Evolutionary conservation across 257 asterid species (phyloP).

Genomic region (Knoxia roxburghii): DNA sequence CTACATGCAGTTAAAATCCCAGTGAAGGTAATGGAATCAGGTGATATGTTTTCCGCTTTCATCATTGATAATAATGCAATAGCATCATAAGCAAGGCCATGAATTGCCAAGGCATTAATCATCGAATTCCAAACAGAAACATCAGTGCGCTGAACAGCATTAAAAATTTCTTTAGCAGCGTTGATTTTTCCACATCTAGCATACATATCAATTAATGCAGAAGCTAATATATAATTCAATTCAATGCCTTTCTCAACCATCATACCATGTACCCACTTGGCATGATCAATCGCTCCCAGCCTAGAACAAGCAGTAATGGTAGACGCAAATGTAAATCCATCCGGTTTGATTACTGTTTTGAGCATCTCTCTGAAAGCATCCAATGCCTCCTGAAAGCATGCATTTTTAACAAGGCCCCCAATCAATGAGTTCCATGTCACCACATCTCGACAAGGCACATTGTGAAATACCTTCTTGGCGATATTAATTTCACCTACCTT

Average conservation of each 20-base stretch:
- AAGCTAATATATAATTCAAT: conserved; percentile 53
- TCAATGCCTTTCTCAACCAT: conserved; percentile 48
- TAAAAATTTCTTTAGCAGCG: conserved; percentile 50
- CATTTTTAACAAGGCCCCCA: conserved; percentile 59
- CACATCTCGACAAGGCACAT: conserved; percentile 48
- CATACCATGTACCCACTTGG: conserved; percentile 60
- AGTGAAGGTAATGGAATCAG: conserved; percentile 61
- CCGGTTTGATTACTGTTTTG: conserved; percentile 42
- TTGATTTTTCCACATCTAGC: conserved; percentile 74
- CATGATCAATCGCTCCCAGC: conserved; percentile 63
- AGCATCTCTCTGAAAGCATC: conserved; percentile 52
- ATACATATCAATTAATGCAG: conserved; percentile 79
- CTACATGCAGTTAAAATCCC: conserved; percentile 65
- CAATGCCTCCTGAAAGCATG: conserved; percentile 44
- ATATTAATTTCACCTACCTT: conserved; percentile 47
- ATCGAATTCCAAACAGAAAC: conserved; percentile 73
- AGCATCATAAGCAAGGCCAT: conserved; percentile 68
- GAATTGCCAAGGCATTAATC: conserved; percentile 63
- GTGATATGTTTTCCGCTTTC: conserved; percentile 41
- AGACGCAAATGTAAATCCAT: conserved; percentile 65
- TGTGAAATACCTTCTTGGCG: conserved; percentile 48
- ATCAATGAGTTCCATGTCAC: conserved; percentile 74
- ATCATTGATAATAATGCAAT: conserved; percentile 38
- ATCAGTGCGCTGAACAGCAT: conserved; percentile 29
- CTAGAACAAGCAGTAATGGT: conserved; percentile 59